Base-by-base conservation (phyloP, 129 eudicot species). In the Artemisia annua region DNA sequence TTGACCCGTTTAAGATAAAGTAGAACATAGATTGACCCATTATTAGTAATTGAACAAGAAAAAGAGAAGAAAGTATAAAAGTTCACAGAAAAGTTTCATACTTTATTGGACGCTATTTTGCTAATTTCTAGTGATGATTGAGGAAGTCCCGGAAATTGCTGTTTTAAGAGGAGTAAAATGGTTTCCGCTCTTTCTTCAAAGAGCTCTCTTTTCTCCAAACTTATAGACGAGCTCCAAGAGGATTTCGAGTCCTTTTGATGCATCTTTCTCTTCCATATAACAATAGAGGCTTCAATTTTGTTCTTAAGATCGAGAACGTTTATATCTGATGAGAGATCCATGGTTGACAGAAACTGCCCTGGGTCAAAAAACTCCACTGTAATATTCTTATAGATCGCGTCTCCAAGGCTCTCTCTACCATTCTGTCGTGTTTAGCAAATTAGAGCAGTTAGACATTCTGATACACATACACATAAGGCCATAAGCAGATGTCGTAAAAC, bases 181-280 rank as follows among this genome's bases (percentile, higher is more conserved):
- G 96, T 91, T 69, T 91, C 96, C 13, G 87, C 96, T 75, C 97
- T 81, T 46, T 91, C 97, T 79, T 91, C 96, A 62, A 91, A 91
- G n/a, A 80, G 88, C 74, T 86, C 92, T 80, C 96, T 70, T 77
- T 86, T 91, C 84, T 91, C 97, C 66, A 72, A 22, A 78, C 96
- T 88, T 72, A 91, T 72, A 2, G 84, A 75, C 59, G 87, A 78
- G 49, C 96, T 89, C 97, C 97, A 91, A 7, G 84, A 62, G 44
- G 96, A 82, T 19, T 91, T 91, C 0, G 73, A 75, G 71, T 91
- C 97, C 70, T 91, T 91, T 19, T 80, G 81, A 59, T 78, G 2
- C 97, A 91, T 86, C 75, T 88, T 91, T 73, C 96, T 76, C 65
- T 88, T 86, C 97, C 97, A 86, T 44, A 91, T 91, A 62, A 88